Conservation (phyloP, 805 yeast species). For the Metschnikowia cerradonensis region DNA sequence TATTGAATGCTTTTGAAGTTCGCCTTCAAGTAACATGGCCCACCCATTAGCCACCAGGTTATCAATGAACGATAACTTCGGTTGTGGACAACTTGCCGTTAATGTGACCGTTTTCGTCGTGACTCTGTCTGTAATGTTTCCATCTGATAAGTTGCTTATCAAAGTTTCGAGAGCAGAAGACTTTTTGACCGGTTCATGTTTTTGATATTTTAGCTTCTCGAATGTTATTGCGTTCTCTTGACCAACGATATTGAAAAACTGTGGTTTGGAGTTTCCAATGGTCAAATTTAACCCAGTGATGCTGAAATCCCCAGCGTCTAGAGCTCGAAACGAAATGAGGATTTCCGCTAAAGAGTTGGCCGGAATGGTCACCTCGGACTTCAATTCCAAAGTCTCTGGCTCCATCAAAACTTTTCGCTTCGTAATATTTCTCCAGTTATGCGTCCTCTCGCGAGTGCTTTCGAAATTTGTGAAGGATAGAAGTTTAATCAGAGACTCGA, state of each 20-base stretch:
- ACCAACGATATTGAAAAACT: conserved; percentile 41
- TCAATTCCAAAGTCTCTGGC: not conserved
- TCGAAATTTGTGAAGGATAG: not conserved
- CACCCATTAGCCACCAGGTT: conserved; percentile 58
- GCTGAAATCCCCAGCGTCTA: conserved; percentile 43
- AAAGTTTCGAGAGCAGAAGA: conserved; percentile 14
- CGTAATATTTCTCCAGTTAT: conserved; percentile 3
- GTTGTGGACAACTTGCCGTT: conserved; percentile 49
- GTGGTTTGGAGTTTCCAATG: conserved; percentile 47
- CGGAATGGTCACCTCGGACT: conserved; percentile 20
- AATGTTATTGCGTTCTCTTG: conserved; percentile 19
- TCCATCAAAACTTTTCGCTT: not conserved
- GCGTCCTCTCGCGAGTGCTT: not conserved
- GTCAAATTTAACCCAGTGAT: conserved; percentile 51
- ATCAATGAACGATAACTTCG: conserved; percentile 51
- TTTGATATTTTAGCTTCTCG: conserved; percentile 9
- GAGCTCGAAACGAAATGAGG: conserved; percentile 45
- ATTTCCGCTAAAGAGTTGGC: conserved; percentile 32
- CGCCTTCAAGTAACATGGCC: conserved; percentile 80
- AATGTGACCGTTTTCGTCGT: conserved; percentile 20
- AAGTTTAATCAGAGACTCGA: not conserved
- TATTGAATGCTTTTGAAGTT: conserved; percentile 48
- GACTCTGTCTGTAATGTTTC: conserved; percentile 17
- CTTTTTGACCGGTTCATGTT: not conserved
- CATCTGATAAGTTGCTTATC: conserved; percentile 24